Percentiles rank a stretch among this genome's conserved stretches.
Conservation (phyloP, 2,329 filamentous ascomycete species). For the Fusarium begoniae region DNA sequence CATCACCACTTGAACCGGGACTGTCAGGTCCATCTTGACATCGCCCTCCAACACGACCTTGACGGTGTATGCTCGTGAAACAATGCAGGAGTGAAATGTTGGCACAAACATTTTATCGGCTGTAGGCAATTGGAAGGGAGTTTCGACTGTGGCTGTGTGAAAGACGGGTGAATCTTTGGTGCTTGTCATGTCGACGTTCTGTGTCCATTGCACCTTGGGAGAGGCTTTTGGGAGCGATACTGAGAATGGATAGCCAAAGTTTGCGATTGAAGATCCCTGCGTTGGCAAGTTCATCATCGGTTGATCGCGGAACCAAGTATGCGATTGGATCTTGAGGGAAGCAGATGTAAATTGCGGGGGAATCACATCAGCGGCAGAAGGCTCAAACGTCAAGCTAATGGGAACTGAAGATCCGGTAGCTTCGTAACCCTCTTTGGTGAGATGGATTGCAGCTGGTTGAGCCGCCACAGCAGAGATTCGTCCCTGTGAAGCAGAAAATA, state of each 20-base stretch:
- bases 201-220: slow-evolving; percentile 19
- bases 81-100: slow-evolving; percentile 25
- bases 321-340: slow-evolving; percentile 18
- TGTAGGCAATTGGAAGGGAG: slow-evolving; percentile 18
- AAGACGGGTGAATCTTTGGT: slow-evolving; percentile 22
- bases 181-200: slow-evolving; percentile 22
- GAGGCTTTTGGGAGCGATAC: slow-evolving; percentile 7
- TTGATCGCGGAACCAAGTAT: slow-evolving; percentile 37
- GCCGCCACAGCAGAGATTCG: slow-evolving; percentile 30
- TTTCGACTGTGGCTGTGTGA: slow-evolving; percentile 27
- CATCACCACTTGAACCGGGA: slow-evolving; percentile 32
- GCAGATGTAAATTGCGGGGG: slow-evolving; percentile 26
- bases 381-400: slow-evolving; percentile 28
- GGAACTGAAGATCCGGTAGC: slow-evolving; percentile 21
- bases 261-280: slow-evolving; percentile 9
- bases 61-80: slow-evolving; percentile 24
- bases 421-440: slow-evolving; percentile 24
- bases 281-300: slow-evolving; percentile 31
- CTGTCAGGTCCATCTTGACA: slow-evolving; percentile 28
- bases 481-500: slow-evolving; percentile 29
- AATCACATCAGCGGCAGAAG: slow-evolving; percentile 10
- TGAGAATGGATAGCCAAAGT: slow-evolving; percentile 27
- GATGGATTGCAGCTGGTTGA: slow-evolving; percentile 30
- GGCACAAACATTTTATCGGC: slow-evolving; percentile 32
- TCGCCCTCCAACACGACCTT: slow-evolving; percentile 26